Evolutionary conservation across 202 grass and related monocot genomes (phyloP).

Genomic region (Cymbopogon flexuosus): DNA sequence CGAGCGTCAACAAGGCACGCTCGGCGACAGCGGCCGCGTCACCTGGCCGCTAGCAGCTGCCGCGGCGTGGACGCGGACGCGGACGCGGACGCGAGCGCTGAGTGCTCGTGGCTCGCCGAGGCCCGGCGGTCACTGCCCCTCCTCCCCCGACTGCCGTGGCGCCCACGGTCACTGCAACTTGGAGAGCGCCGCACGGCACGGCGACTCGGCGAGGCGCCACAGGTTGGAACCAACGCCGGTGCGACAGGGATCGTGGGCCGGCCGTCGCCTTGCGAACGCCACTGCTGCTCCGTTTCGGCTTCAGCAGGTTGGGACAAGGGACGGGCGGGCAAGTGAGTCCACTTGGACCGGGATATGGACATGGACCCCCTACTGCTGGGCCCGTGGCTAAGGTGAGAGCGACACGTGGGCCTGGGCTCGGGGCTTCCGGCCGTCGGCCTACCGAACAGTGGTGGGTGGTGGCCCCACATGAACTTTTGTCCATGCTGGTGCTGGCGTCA

Average conservation of each 20-base stretch:
- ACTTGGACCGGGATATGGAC: neutral
- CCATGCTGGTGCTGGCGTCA: neutral
- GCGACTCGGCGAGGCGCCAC: neutral
- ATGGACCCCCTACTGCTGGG: neutral
- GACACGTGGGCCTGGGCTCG: slow-evolving; percentile 23
- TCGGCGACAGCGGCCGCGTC: neutral
- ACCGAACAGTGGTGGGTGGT: slow-evolving; percentile 29
- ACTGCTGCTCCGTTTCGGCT: neutral
- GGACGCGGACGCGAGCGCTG: neutral
- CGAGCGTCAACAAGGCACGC: neutral
- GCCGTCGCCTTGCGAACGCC: neutral
- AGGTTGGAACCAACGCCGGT: neutral
- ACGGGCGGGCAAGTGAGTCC: neutral
- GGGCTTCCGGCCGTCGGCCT: slow-evolving; percentile 34
- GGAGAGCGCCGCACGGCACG: neutral
- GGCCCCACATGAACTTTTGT: neutral
- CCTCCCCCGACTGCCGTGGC: neutral
- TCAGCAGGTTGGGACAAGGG: neutral
- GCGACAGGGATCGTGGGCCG: neutral
- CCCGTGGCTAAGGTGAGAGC: neutral
- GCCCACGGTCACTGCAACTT: neutral
- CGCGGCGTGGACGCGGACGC: neutral
- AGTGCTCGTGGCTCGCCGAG: neutral
- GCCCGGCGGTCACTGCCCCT: neutral
- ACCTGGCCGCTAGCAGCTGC: neutral